These are phyloP conservation scores for Chlamydomonas schloesseri DNA, from an alignment of 139 green algal genomes.

Conservation along the genomic window DNA sequence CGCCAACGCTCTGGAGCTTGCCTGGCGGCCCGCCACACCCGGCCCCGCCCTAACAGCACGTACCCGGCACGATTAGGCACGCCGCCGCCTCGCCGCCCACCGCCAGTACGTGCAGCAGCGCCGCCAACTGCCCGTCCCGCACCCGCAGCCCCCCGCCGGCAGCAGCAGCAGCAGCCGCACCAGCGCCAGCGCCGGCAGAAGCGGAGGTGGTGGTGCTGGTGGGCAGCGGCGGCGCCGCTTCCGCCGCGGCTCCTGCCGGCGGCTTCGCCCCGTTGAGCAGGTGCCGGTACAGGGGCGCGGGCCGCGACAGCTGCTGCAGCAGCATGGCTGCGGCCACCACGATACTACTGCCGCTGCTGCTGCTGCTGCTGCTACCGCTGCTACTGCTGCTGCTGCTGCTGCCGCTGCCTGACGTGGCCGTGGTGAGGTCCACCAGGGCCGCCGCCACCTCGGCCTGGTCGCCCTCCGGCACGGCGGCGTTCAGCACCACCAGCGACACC, in stretches of 20 bases:
- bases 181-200: too few relatives aligned
- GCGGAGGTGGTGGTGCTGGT: too few relatives aligned
- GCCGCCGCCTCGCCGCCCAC: not conserved
- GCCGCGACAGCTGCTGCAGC: constrained; percentile 4
- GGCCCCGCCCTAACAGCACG: not conserved
- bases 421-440: constrained; percentile 6
- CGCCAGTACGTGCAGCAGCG: constrained; percentile 31
- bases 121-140: constrained; percentile 29
- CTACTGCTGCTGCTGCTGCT: not conserved
- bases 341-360: not conserved
- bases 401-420: not conserved
- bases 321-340: constrained; percentile 11
- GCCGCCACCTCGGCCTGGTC: constrained; percentile 32
- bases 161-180: not conserved
- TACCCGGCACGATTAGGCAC: constrained; percentile 24
- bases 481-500: constrained; percentile 22
- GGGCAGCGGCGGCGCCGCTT: not conserved
- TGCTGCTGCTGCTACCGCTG: not conserved
- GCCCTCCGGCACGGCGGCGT: constrained; percentile 5
- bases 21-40: too few relatives aligned
- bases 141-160: not conserved
- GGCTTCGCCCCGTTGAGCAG: not conserved
- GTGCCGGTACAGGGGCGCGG: constrained; percentile 15
- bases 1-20: too few relatives aligned
- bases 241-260: not conserved